These are phyloP conservation scores for California macrophylla DNA, from an alignment of 441 rosid genomes.

Conservation along the genomic window DNA sequence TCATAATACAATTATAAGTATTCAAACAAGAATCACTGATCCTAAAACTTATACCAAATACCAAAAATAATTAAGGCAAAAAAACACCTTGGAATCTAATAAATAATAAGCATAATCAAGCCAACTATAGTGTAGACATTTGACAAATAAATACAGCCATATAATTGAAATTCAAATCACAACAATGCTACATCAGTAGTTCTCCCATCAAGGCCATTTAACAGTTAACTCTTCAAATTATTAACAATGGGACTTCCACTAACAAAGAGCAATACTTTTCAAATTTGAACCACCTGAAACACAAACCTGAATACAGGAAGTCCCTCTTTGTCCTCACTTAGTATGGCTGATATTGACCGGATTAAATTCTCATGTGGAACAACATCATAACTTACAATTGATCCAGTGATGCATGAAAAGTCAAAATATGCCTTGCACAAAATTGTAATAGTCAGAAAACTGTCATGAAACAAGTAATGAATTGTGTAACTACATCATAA, in stretches of 20 bases:
- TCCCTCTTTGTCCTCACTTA: constrained; percentile 62
- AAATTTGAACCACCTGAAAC: constrained; percentile 12
- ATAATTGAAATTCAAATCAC: background rate
- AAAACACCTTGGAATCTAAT: background rate
- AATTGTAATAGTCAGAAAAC: constrained; percentile 41
- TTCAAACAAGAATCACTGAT: background rate
- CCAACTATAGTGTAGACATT: background rate
- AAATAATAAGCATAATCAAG: background rate
- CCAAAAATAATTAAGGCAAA: background rate
- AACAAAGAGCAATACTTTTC: constrained; percentile 7
- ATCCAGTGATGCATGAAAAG: constrained; percentile 61
- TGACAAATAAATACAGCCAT: background rate
- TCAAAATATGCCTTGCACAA: constrained; percentile 91
- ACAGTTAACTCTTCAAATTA: background rate
- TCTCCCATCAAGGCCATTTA: background rate
- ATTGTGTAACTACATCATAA: constrained; percentile 16
- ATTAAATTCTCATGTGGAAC: constrained; percentile 68
- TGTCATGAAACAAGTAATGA: constrained; percentile 20
- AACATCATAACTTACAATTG: constrained; percentile 53
- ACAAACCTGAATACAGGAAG: constrained; percentile 68
- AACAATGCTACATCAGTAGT: background rate
- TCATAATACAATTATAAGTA: background rate
- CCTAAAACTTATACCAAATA: background rate
- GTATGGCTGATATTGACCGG: constrained; percentile 59
- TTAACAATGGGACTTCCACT: constrained; percentile 3